Evolutionary conservation across 2,329 filamentous ascomycete genomes (phyloP), one percentile per base, ranked within the genome.

Genomic region (Aureobasidium sp.): DNA sequence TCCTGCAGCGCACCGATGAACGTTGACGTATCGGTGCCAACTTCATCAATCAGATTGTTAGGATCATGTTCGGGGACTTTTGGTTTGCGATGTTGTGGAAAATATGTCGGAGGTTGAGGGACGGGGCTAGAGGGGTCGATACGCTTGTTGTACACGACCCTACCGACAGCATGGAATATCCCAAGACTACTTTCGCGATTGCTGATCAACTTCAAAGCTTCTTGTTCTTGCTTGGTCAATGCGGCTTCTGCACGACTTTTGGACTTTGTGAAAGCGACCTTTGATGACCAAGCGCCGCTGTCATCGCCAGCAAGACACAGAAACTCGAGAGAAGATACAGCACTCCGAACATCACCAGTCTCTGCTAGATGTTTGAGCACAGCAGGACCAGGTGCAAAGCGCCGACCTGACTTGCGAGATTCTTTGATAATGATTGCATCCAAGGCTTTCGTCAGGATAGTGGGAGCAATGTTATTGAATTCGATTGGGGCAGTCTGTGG

Each of bases 101-200:
- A 74, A 68, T 77, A 78, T 44, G 73, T 69, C 22, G 79, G 78
- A 15, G 80, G 79, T 56, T 80, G 78, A 42, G 74, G 64, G 3
- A 75, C 67, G 48, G 71, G 68, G 48, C 73, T 67, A 14, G 80
- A 75, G 4, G 74, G 72, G 31, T 87, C 85, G 25, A 88, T 82
- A 49, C 94, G 84, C 73, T 97, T 99, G 77, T 99, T 99, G 77
- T 97, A 96, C 0, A 97, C 87, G 2, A 99, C 90, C 72, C 94
- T 97, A 3, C 93, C 94, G 14, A 97, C 89, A 0, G 94, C 91
- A 73, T 99, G 94, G 70, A 99, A 99, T 56, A 99, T 91, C 1
- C 93, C 94, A 2, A 99, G 79, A 65, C 88, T 96, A 17, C 89
- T 87, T 76, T 97, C 94, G 62, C 94, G 84, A 70, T 92, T 90